Evolutionary conservation across 2,329 filamentous ascomycete genomes (phyloP).

Genomic region (Alternaria solani): DNA sequence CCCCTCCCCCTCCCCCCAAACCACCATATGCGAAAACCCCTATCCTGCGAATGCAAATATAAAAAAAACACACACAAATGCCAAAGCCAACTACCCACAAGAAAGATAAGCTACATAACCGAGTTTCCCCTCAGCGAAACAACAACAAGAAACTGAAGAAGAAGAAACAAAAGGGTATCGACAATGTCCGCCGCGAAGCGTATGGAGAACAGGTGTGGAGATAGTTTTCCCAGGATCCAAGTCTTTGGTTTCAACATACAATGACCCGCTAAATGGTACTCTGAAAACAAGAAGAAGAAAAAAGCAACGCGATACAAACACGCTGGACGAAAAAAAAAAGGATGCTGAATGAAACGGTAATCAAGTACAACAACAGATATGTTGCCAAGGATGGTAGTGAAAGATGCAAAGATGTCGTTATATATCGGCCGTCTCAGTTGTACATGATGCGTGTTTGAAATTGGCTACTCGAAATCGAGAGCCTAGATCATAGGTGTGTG

Average conservation of each 20-base stretch:
- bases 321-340: conserved; percentile 30
- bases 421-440: conserved; percentile 36
- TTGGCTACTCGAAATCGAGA: not conserved
- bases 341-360: conserved; percentile 18
- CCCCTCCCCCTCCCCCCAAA: not conserved
- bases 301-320: conserved; percentile 30
- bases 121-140: not conserved
- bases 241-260: conserved; percentile 7
- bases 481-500: conserved; percentile 47
- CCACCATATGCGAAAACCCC: not conserved
- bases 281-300: conserved; percentile 4
- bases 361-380: conserved; percentile 3
- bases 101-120: not conserved
- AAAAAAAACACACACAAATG: not conserved
- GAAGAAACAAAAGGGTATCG: not conserved
- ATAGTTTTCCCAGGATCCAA: conserved; percentile 1
- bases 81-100: conserved; percentile 4
- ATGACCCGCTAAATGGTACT: conserved; percentile 37
- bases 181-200: conserved; percentile 12
- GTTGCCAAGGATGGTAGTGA: conserved; percentile 33
- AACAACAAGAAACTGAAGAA: conserved; percentile 1
- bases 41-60: not conserved
- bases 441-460: conserved; percentile 9
- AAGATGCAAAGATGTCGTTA: conserved; percentile 37
- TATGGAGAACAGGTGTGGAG: not conserved